phyloP scores from a whole-genome alignment of 1,284 basidiomycete species.

The Sanghuangporus baumii region DNA sequence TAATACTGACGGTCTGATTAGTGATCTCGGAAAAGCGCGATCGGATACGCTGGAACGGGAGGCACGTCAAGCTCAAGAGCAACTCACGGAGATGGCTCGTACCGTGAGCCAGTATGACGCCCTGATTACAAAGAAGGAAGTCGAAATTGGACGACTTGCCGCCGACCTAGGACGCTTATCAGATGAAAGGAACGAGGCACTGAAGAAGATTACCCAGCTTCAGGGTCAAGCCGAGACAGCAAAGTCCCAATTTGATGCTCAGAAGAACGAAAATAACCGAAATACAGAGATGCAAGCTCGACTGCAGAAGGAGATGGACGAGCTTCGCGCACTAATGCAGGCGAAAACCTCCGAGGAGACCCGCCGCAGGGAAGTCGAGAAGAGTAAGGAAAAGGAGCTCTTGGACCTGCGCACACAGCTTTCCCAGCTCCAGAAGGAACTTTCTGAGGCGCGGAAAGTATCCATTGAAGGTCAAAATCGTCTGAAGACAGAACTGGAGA shows the following conservation, averaged over 20 bases:
- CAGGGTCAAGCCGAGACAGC: slow-evolving; percentile 67
- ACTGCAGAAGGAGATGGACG: slow-evolving; percentile 82
- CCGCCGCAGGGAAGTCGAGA: slow-evolving; percentile 78
- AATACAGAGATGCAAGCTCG: slow-evolving; percentile 49
- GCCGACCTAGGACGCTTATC: slow-evolving; percentile 50
- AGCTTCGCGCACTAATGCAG: slow-evolving; percentile 74
- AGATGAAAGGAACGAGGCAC: slow-evolving; percentile 46
- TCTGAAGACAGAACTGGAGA: slow-evolving; percentile 64
- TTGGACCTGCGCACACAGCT: slow-evolving; percentile 67
- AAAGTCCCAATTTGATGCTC: slow-evolving; percentile 57
- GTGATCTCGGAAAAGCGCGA: slow-evolving; percentile 59
- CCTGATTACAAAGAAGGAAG: slow-evolving; percentile 77
- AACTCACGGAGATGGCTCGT: slow-evolving; percentile 72
- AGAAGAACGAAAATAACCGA: slow-evolving; percentile 56
- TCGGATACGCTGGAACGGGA: slow-evolving; percentile 60
- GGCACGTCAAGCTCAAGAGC: slow-evolving; percentile 68
- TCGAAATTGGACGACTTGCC: slow-evolving; percentile 58
- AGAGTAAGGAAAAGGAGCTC: slow-evolving; percentile 85
- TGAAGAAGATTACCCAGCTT: slow-evolving; percentile 61
- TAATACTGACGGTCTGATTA: slow-evolving; percentile 27
- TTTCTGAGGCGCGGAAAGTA: slow-evolving; percentile 50
- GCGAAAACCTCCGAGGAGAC: slow-evolving; percentile 86
- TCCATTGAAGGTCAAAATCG: slow-evolving; percentile 62
- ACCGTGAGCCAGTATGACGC: slow-evolving; percentile 75
- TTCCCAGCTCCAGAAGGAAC: slow-evolving; percentile 51